Percentiles rank a stretch among this genome's conserved stretches.
These are phyloP conservation scores for Platanthera zijinensis DNA, from an alignment of 106 monocot genomes.

Conservation along the genomic window DNA sequence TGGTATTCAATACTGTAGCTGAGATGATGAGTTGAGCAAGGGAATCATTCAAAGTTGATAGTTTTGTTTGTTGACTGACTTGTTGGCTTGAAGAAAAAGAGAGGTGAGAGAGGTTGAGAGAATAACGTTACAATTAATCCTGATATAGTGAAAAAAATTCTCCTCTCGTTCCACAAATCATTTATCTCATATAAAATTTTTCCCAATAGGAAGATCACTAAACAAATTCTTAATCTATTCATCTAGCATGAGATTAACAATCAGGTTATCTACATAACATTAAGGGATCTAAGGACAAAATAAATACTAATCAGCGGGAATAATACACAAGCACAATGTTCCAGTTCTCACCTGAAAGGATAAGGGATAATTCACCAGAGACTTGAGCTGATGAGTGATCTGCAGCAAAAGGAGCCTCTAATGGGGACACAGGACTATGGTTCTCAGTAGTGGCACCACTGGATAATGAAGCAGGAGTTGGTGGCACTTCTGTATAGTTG, in stretches of 20 bases:
- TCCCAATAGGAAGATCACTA: neutral
- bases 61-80: too few species aligned
- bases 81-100: too few species aligned
- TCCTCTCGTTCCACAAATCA: too few species aligned
- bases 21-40: too few species aligned
- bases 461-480: constrained; percentile 77
- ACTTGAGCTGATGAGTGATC: constrained; percentile 29
- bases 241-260: neutral
- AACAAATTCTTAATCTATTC: neutral
- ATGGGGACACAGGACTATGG: constrained; percentile 84
- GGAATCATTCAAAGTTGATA: too few species aligned
- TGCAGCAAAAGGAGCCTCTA: constrained; percentile 50
- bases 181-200: too few species aligned
- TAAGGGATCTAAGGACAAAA: neutral
- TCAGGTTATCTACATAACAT: neutral
- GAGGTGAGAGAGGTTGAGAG: too few species aligned
- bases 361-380: constrained; percentile 22
- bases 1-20: too few species aligned
- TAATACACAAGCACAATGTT: constrained; percentile 16
- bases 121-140: too few species aligned
- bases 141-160: too few species aligned
- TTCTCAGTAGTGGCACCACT: constrained; percentile 52
- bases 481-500: constrained; percentile 89
- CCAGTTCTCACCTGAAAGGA: neutral
- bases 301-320: neutral